These are phyloP conservation scores for Hydnum rufescens DNA, from an alignment of 768 basidiomycete species.

Conservation along the genomic window DNA sequence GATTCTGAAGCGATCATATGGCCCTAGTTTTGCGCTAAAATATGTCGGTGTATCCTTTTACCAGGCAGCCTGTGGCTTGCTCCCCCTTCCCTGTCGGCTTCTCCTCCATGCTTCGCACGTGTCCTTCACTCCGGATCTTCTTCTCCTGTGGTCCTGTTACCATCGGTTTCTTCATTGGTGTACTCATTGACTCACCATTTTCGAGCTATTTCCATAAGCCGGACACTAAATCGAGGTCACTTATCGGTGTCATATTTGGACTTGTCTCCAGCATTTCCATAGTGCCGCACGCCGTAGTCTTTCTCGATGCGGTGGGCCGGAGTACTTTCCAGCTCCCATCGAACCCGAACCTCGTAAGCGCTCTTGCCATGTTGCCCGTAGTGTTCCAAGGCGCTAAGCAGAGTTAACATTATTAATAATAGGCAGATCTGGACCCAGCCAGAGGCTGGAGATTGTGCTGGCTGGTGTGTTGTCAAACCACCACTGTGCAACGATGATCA, in stretches of 20 bases:
- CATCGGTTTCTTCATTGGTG: constrained; percentile 75
- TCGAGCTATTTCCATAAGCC: too few relatives aligned
- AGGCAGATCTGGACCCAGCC: too few relatives aligned
- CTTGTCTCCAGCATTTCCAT: constrained; percentile 72
- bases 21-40: constrained; percentile 58
- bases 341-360: constrained; percentile 77
- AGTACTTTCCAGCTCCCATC: constrained; percentile 74
- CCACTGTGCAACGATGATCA: constrained; percentile 8
- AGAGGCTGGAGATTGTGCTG: too few relatives aligned
- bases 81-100: constrained; percentile 83
- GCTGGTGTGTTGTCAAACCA: neutral
- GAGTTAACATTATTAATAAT: too few relatives aligned
- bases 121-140: constrained; percentile 59
- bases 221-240: constrained; percentile 6
- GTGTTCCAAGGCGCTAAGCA: too few relatives aligned
- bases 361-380: constrained; percentile 50
- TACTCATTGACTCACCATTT: constrained; percentile 42
- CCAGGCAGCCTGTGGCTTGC: constrained; percentile 83
- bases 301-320: constrained; percentile 57
- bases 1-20: too few relatives aligned
- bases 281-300: constrained; percentile 79
- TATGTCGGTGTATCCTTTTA: constrained; percentile 91
- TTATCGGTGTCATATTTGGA: constrained; percentile 57
- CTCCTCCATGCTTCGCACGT: constrained; percentile 58
- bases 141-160: constrained; percentile 66